Base-by-base conservation (phyloP, 2,329 filamentous ascomycete genomes). In the Pseudogymnoascus sp. region DNA sequence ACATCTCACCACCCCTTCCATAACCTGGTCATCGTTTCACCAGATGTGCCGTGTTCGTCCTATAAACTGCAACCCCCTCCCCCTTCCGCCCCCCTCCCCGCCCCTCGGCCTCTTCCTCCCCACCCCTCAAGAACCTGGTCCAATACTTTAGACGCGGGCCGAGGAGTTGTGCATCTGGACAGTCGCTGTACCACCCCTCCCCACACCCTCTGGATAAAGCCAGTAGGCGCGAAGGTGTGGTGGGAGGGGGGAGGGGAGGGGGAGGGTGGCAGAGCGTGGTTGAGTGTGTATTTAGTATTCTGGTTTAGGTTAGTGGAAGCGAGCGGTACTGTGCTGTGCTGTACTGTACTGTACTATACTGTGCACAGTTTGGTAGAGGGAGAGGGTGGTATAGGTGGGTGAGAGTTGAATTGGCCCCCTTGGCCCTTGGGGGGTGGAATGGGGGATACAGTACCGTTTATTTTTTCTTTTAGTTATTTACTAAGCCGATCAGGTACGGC, bases 61-160 rank as follows among this genome's bases (percentile, higher is more conserved):
- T 44, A 44, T 13, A 21, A 21, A 44, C 40, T 14, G 40, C 40
- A 24, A 13, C 40, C 40, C 40, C 13, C 40, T 19, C 40, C 37
- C 37, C 3, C 10, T 4, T 6, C 33, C 40, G 10, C 40, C 40
- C 37, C 37, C 11, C 31, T 13, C 14, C 33, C 33, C 33, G 11
- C 14, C 37, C 14, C 16, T 47, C 42, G 42, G 42, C 42, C 42
- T 47, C 42, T 24, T 13, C 42, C 21, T 16, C 40, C 42, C 42
- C 42, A 47, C 42, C 42, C 42, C 42, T 47, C 19, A 14, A 26
- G 21, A 47, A 47, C 42, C 21, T 21, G 42, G 42, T 47, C 42
- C 42, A 47, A 47, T 47, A 47, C 42, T 47, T 47, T 47, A 47
- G 42, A 47, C 42, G 42, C 42, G 42, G 42, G 42, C 42, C 42